Percentiles rank a stretch among this genome's conserved stretches.
Evolutionary conservation across 176 grass and related monocot species (phyloP).

Genomic region (Thinopyrum elongatum): DNA sequence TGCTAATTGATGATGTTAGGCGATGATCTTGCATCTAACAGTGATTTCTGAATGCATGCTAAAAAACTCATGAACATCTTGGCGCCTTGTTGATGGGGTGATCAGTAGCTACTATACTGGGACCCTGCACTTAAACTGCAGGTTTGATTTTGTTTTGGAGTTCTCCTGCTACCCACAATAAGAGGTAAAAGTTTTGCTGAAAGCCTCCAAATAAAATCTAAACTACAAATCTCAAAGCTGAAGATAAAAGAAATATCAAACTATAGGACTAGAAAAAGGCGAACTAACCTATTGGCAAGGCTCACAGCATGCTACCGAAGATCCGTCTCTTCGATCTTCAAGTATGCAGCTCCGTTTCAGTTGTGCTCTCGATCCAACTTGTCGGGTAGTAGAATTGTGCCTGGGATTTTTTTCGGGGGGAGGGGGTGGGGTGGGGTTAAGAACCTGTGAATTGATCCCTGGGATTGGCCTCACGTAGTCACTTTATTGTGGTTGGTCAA

Average conservation of each 20-base stretch:
- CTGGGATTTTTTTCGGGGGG: background rate
- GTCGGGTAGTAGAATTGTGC: background rate
- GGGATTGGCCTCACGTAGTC: no score
- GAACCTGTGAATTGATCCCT: background rate
- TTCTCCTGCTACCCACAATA: background rate
- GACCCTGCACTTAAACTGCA: background rate
- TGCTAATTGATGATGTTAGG: background rate
- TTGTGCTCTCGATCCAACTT: background rate
- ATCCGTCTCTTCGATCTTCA: background rate
- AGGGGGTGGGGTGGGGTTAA: background rate
- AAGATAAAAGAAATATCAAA: background rate
- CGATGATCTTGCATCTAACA: background rate
- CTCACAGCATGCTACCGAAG: background rate
- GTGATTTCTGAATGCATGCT: constrained; percentile 2
- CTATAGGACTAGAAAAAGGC: no score
- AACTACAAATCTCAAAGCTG: background rate
- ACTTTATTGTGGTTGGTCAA: no score
- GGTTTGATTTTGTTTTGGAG: background rate
- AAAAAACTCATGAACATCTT: background rate
- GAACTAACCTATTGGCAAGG: background rate
- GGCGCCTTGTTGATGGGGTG: no score
- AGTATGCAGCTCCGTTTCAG: background rate
- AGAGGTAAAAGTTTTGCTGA: background rate
- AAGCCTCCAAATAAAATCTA: background rate
- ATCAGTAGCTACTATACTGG: background rate